Base-by-base conservation (phyloP, 495 filamentous ascomycete genomes). In the Podospora fimiseda region DNA sequence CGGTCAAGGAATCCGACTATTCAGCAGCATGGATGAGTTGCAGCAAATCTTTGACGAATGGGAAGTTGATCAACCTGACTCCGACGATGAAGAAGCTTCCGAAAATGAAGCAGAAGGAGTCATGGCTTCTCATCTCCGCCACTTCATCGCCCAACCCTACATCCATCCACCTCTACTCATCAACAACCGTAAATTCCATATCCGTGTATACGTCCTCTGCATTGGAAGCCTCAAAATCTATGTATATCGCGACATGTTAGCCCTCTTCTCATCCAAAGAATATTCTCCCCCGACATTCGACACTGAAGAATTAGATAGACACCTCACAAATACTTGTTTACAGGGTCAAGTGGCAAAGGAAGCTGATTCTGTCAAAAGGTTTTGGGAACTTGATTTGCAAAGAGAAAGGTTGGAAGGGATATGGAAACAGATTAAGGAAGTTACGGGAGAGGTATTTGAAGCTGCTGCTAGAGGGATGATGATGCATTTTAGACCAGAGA, bases 291-390 rank as follows among this genome's bases (percentile, higher is more conserved):
- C 3, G 1, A 75, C 75, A 0, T 61, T 62, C 27, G 70, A 70
- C 52, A 67, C 68, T 53, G 63, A 74, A 27, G 78, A 85, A 60
- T 78, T 95, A 3, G 77, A 79, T 7, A 75, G 82, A 2, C 90
- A 96, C 62, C 79, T 98, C 1, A 98, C 92, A n/a, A 97, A 96
- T 58, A 96, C 92, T 27, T 97, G 90, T 61, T 81, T 96, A n/a
- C 93, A 96, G 69, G 80, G 77, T 5, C 40, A 33, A 33, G 27
- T 39, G 47, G 53, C 46, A 2, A 51, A 48, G n/a, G 19, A 45
- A 18, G 16, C 56, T 9, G 56, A 66, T 54, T 61, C 65, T 18
- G 89, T 95, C 15, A 71, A 73, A 18, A 71, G 77, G 1, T 93
- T 94, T 74, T 90, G 81, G 83, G 70, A 79, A 19, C 73, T 94